These are phyloP conservation scores for Xerocomellus dryophilus DNA, from an alignment of 768 basidiomycete species.

Conservation along the genomic window DNA sequence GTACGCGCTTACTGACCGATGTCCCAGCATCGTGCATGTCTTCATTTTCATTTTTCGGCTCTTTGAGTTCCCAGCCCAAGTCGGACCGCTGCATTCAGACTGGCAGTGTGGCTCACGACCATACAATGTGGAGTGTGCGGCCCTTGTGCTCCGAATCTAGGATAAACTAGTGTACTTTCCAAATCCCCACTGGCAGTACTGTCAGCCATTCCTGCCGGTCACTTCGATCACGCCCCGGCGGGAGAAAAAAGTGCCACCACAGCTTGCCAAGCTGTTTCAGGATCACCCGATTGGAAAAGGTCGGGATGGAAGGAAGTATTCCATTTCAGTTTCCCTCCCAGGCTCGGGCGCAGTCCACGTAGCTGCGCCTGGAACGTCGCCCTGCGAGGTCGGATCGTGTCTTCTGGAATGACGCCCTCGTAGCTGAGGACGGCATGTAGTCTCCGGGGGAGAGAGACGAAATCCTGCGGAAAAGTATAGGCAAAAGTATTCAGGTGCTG, in stretches of 20 bases:
- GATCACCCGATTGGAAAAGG: background rate
- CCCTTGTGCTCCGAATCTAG: background rate
- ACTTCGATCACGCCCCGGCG: background rate
- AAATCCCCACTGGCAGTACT: background rate
- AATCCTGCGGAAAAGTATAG: background rate
- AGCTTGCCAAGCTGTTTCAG: constrained; percentile 9
- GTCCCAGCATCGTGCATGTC: too few relatives aligned
- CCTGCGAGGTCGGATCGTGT: background rate
- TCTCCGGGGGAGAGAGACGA: background rate
- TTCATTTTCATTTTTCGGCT: too few relatives aligned
- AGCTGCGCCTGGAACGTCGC: background rate
- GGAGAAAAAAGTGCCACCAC: constrained; percentile 8
- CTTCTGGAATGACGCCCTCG: fast-evolving
- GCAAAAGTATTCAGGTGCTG: constrained; percentile 9
- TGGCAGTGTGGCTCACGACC: background rate
- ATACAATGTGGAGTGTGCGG: background rate
- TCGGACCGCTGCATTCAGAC: background rate
- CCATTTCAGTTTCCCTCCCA: background rate
- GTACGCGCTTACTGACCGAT: too few relatives aligned
- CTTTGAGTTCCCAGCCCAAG: too few relatives aligned
- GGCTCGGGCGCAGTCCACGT: background rate
- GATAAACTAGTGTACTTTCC: background rate
- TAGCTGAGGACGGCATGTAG: constrained; percentile 12
- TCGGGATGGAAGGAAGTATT: background rate
- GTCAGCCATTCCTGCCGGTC: background rate